A percentile compares a stretch with the other conserved stretches of the same genome.
Conservation (phyloP, 331 rosid genomes). For the Quercus tomentella region DNA sequence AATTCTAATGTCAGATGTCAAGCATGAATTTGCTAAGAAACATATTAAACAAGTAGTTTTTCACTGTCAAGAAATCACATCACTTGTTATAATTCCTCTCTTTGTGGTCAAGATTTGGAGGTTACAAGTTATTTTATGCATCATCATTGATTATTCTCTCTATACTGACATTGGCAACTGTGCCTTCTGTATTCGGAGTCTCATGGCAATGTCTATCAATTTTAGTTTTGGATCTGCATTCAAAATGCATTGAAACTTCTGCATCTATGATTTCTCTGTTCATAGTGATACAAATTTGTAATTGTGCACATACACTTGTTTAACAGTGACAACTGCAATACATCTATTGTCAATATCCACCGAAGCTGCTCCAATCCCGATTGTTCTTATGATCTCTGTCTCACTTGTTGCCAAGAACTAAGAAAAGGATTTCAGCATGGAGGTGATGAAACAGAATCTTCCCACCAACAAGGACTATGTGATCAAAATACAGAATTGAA, state of each 20-base stretch:
- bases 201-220: neutral
- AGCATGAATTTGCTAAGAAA: neutral
- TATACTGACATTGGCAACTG: neutral
- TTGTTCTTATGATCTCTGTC: slow-evolving; percentile 61
- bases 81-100: too few relatives aligned
- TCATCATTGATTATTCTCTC: neutral
- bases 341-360: slow-evolving; percentile 68
- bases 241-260: neutral
- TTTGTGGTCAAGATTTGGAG: too few relatives aligned
- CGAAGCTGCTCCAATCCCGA: slow-evolving; percentile 59
- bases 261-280: neutral
- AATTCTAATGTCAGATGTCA: neutral
- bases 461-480: neutral
- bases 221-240: slow-evolving; percentile 1
- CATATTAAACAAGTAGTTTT: neutral
- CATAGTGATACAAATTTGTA: neutral
- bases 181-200: neutral
- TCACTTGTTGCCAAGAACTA: slow-evolving; percentile 57
- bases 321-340: slow-evolving; percentile 61
- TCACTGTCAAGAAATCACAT: neutral
- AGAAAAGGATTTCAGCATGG: slow-evolving; percentile 39
- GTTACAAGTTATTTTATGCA: neutral
- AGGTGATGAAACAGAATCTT: slow-evolving; percentile 17
- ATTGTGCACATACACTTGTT: neutral
- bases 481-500: neutral